Evolutionary conservation across 164 flowering plant species (phyloP).

Genomic region (Macadamia tetraphylla): DNA sequence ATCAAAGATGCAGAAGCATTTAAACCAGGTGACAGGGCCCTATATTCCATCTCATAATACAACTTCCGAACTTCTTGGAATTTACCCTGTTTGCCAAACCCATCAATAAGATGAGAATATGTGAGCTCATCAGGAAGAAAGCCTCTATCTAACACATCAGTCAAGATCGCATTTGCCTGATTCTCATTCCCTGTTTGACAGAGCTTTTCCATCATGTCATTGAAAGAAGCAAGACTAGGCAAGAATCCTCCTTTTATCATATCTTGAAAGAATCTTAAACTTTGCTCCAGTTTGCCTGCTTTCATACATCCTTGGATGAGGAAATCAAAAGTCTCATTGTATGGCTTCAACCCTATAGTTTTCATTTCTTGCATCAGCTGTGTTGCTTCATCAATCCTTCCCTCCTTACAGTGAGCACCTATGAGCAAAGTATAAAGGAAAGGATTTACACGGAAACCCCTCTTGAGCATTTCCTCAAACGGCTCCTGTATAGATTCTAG

Average conservation of each 20-base stretch:
- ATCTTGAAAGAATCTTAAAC: conserved; percentile 43
- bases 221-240: conserved; percentile 56
- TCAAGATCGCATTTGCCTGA: conserved; percentile 52
- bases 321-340: conserved; percentile 57
- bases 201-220: conserved; percentile 45
- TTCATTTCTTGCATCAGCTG: conserved; percentile 60
- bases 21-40: conserved; percentile 37
- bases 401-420: conserved; percentile 36
- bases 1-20: conserved; percentile 38
- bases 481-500: conserved; percentile 38
- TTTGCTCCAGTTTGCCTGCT: conserved; percentile 37
- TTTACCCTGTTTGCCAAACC: conserved; percentile 42
- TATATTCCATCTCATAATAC: conserved; percentile 69
- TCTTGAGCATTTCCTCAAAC: conserved; percentile 63
- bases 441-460: conserved; percentile 62
- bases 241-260: conserved; percentile 48
- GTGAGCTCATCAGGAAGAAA: conserved; percentile 57
- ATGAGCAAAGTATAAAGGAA: conserved; percentile 64
- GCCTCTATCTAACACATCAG: conserved; percentile 55
- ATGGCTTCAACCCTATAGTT: conserved; percentile 47
- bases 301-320: conserved; percentile 50
- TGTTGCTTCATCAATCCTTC: conserved; percentile 45
- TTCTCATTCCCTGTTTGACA: conserved; percentile 32
- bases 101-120: conserved; percentile 54
- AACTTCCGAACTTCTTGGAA: conserved; percentile 51